Percentiles rank a stretch among this genome's conserved stretches.
These are phyloP conservation scores for Apiospora pterosperma DNA, from an alignment of 2,329 filamentous ascomycete species.

Conservation along the genomic window DNA sequence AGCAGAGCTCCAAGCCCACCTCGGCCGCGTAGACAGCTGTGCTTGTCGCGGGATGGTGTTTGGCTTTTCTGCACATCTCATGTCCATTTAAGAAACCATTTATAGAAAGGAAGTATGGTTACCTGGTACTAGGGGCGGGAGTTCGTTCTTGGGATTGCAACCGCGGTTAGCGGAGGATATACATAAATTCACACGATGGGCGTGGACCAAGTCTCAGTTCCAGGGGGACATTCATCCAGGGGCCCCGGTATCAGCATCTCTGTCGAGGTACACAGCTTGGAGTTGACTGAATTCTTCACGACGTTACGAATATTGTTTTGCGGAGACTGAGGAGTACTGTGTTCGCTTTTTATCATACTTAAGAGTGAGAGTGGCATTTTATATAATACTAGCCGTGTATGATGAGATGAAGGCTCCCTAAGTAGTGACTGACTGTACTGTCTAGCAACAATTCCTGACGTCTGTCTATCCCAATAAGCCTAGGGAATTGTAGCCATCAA, in stretches of 20 bases:
- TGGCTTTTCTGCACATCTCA: background rate
- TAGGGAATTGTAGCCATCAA: background rate
- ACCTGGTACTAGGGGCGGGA: background rate
- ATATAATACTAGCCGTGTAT: background rate
- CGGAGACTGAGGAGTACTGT: background rate
- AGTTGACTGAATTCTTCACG: constrained; percentile 5
- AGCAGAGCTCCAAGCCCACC: background rate
- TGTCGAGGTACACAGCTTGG: background rate
- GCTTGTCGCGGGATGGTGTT: background rate
- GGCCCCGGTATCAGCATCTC: background rate
- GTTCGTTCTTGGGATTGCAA: background rate
- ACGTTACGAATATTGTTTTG: constrained; percentile 3
- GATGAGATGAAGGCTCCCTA: background rate
- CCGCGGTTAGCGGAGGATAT: background rate
- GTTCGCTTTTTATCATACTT: background rate
- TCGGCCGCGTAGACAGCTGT: background rate
- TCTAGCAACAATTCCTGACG: background rate
- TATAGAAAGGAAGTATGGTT: background rate
- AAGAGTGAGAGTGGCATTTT: background rate
- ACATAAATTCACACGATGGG: background rate
- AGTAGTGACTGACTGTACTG: background rate
- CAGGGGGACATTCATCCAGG: background rate
- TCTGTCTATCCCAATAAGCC: background rate
- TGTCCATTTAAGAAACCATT: background rate
- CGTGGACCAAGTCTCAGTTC: background rate